These are phyloP conservation scores for Cryphonectria carpinicola DNA, from an alignment of 2,329 filamentous ascomycete species.

Conservation along the genomic window DNA sequence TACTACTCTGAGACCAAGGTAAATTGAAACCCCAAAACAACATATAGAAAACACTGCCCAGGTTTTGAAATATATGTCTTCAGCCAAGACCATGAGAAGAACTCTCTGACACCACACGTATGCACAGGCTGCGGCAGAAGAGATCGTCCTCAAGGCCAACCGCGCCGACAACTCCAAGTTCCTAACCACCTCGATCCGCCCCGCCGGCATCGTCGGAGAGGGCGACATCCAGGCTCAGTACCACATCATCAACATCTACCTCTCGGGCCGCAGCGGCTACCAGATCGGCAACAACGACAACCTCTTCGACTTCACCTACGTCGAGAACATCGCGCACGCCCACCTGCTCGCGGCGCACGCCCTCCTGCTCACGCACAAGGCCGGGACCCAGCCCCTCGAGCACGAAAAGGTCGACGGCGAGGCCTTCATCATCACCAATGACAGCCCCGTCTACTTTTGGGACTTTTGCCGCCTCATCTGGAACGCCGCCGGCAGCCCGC, in stretches of 20 bases:
- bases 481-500: constrained; percentile 59
- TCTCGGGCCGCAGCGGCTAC: constrained; percentile 70
- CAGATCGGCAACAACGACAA: constrained; percentile 76
- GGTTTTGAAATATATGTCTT: neutral
- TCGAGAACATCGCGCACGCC: constrained; percentile 70
- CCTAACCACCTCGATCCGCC: constrained; percentile 80
- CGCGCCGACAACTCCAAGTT: constrained; percentile 61
- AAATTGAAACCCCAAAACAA: constrained; percentile 13
- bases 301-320: constrained; percentile 68
- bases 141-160: constrained; percentile 78
- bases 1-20: constrained; percentile 94
- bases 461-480: constrained; percentile 83
- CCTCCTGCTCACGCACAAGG: constrained; percentile 65
- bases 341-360: constrained; percentile 81
- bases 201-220: constrained; percentile 88
- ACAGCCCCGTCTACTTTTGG: constrained; percentile 87
- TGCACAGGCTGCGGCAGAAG: constrained; percentile 73
- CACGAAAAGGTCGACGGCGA: constrained; percentile 80
- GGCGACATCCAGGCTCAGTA: constrained; percentile 79
- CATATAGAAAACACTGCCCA: neutral
- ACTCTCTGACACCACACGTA: neutral
- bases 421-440: constrained; percentile 89
- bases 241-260: constrained; percentile 73
- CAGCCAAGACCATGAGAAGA: neutral
- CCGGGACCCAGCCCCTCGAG: constrained; percentile 65